A percentile compares a stretch with the other conserved stretches of the same genome.
Conservation (phyloP, 2,329 filamentous ascomycete species). For the Aspergillus quadricinctus region DNA sequence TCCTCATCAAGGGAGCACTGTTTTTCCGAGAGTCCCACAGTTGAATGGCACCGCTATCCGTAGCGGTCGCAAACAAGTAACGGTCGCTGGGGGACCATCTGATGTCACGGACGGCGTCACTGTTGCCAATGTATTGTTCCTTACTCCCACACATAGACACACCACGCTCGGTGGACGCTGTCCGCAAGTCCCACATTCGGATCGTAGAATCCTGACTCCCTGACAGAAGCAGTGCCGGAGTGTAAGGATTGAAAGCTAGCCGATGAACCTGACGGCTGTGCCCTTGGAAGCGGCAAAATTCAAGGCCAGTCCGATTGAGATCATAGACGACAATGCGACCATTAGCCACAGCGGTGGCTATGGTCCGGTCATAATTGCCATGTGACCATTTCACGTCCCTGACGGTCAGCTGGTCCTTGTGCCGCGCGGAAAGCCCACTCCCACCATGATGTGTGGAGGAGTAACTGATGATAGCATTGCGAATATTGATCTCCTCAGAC, state of each 20-base stretch:
- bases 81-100: constrained; percentile 62
- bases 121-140: constrained; percentile 53
- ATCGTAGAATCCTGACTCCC: constrained; percentile 63
- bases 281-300: constrained; percentile 60
- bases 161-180: constrained; percentile 46
- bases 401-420: constrained; percentile 58
- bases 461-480: constrained; percentile 56
- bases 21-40: constrained; percentile 60
- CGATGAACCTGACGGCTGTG: constrained; percentile 63
- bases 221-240: constrained; percentile 57
- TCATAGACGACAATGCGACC: constrained; percentile 64
- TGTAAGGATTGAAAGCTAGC: constrained; percentile 61
- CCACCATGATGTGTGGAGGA: constrained; percentile 49
- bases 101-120: constrained; percentile 59
- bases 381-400: constrained; percentile 67
- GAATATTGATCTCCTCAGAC: constrained; percentile 60
- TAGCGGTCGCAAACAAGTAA: constrained; percentile 60
- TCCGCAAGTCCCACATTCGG: constrained; percentile 60
- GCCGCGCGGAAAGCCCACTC: constrained; percentile 42
- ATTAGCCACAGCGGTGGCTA: constrained; percentile 61
- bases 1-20: constrained; percentile 54
- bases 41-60: constrained; percentile 60
- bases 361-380: constrained; percentile 55
- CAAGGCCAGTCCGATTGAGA: constrained; percentile 56
- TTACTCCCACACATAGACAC: constrained; percentile 52